Base-by-base conservation (phyloP, 2,329 filamentous ascomycete genomes). In the Fusarium solani-melongenae region DNA sequence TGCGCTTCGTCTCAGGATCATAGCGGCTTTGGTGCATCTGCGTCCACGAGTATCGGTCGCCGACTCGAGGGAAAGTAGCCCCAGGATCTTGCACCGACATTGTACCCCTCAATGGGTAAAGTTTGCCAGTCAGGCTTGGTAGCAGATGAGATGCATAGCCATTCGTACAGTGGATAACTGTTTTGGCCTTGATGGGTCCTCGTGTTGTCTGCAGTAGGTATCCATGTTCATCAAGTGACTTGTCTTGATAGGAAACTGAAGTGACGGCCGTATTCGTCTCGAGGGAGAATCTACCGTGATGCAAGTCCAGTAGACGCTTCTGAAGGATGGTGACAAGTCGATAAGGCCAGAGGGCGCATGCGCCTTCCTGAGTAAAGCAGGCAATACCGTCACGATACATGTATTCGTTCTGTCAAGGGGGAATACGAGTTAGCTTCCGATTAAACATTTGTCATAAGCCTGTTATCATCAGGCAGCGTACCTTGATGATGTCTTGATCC, bases 151-250 rank as follows among this genome's bases (percentile, higher is more conserved):
- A 79, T 0, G 85, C 81, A 70, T 86, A 86, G 2, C 82, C 87
- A 70, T 91, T 90, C 1, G 88, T 90, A 29, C 87, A 86, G 70
- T 91, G 88, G 5, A 91, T 82, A 6, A 91, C 79, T 61, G 89
- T 84, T 3, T 79, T 79, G 20, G 87, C 83, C 3, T 70, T 75
- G 17, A 90, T 82, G 0, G 44, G 68, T 2, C 88, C 88, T 15
- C 86, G 81, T 0, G 75, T 71, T 0, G 89, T 90, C 2, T 79
- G 66, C 1, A 90, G 65, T 3, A 79, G 69, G 72, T 86, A 71
- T 2, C n/a, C 44, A 86, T 5, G 79, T 2, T 34, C 53, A n/a
- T 61, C 15, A 84, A 62, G 22, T 72, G 79, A 36, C 10, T 14
- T 27, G 39, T 11, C 22, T 31, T 65, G 29, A 73, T 79, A 46